Conservation (phyloP, 768 basidiomycete genomes). For the Tylopilus plumbeoviolaceoides region DNA sequence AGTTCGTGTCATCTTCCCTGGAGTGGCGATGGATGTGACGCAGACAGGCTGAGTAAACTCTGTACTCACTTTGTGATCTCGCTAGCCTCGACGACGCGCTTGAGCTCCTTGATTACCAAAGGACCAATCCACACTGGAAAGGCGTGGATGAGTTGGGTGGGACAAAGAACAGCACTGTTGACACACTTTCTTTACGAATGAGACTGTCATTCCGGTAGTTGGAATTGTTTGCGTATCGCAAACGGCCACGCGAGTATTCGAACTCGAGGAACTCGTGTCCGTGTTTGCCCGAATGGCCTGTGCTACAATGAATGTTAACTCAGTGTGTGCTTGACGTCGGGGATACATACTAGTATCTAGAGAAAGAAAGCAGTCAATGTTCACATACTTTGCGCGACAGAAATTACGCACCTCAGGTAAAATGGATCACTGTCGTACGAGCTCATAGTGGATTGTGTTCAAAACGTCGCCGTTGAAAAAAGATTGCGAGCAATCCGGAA, state of each 20-base stretch:
- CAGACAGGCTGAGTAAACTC: background rate
- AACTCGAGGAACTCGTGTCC: slow-evolving; percentile 99
- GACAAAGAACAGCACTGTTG: background rate
- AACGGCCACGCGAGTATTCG: slow-evolving; percentile 93
- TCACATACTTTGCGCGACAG: background rate
- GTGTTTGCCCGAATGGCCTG: slow-evolving; percentile 98
- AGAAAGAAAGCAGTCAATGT: slow-evolving; percentile 17
- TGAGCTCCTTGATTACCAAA: slow-evolving; percentile 89
- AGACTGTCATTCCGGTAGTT: slow-evolving; percentile 98
- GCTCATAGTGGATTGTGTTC: slow-evolving; percentile 21
- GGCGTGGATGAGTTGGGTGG: background rate
- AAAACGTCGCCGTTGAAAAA: too few species aligned
- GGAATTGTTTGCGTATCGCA: slow-evolving; percentile 98
- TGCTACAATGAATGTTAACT: slow-evolving; percentile 28
- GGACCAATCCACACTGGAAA: slow-evolving; percentile 89
- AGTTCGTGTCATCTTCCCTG: slow-evolving; percentile 97
- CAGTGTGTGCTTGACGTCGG: background rate
- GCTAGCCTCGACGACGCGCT: slow-evolving; percentile 87
- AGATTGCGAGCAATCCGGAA: background rate
- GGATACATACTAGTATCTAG: slow-evolving; percentile 50
- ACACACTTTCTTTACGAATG: slow-evolving; percentile 97
- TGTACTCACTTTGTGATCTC: slow-evolving; percentile 83
- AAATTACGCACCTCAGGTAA: slow-evolving; percentile 59
- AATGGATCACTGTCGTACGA: slow-evolving; percentile 67
- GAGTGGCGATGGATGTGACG: background rate